phyloP scores from a whole-genome alignment of 2,329 filamentous ascomycete genomes.

The Paracoccidioides lutzii region DNA sequence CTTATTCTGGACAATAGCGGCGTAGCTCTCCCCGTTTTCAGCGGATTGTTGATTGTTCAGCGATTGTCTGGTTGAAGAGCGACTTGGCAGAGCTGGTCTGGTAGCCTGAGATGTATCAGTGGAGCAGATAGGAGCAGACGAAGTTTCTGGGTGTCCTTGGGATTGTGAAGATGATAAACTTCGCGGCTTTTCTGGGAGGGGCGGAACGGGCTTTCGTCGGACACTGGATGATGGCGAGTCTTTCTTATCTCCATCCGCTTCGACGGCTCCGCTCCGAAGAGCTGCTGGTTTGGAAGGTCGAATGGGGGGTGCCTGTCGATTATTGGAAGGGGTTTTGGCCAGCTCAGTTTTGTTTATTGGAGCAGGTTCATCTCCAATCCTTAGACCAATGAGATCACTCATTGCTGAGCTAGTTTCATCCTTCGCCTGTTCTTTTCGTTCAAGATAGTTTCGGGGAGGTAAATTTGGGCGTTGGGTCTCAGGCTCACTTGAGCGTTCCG shows the following conservation, averaged over 20 bases:
- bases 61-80: neutral
- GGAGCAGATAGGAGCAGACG: neutral
- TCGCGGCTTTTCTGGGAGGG: slow-evolving; percentile 9
- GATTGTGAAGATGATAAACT: slow-evolving; percentile 4
- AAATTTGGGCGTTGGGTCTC: slow-evolving; percentile 28
- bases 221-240: slow-evolving; percentile 2
- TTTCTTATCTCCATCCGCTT: slow-evolving; percentile 2
- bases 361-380: slow-evolving; percentile 12
- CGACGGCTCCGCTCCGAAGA: slow-evolving; percentile 8
- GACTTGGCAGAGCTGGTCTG: neutral
- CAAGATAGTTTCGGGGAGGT: slow-evolving; percentile 24
- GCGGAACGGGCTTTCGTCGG: slow-evolving; percentile 13
- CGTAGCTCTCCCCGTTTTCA: slow-evolving; percentile 9
- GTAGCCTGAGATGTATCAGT: neutral
- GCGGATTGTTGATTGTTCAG: neutral
- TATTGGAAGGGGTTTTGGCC: slow-evolving; percentile 11
- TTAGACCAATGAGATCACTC: slow-evolving; percentile 29
- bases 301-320: slow-evolving; percentile 22
- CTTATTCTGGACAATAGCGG: slow-evolving; percentile 9
- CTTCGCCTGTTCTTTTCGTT: slow-evolving; percentile 15
- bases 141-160: neutral
- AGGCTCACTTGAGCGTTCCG: slow-evolving; percentile 17
- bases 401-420: slow-evolving; percentile 12
- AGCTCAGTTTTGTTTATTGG: slow-evolving; percentile 19
- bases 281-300: slow-evolving; percentile 34